These are phyloP conservation scores for Nitzschia sp. DNA, from an alignment of 108 stramenopile species.

Conservation along the genomic window DNA sequence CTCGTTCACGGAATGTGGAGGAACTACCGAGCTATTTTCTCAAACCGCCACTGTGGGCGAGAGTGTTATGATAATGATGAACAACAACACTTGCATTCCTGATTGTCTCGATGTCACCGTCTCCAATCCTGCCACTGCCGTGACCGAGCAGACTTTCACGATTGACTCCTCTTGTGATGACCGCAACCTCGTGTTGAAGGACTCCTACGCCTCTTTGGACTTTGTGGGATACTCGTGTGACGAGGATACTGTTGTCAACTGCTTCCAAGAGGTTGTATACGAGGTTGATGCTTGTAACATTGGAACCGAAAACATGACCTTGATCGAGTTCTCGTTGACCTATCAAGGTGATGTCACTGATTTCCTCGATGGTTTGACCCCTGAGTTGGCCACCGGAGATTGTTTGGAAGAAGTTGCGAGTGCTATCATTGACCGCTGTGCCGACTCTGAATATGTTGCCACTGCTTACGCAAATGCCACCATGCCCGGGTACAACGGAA, in stretches of 20 bases:
- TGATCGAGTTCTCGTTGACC: constrained; percentile 18
- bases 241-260: constrained; percentile 14
- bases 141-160: constrained; percentile 17
- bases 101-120: constrained; percentile 2
- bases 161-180: constrained; percentile 17
- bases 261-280: constrained; percentile 20
- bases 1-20: neutral
- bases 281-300: constrained; percentile 25
- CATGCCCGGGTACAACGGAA: constrained; percentile 10
- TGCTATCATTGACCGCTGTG: constrained; percentile 14
- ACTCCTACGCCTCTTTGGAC: constrained; percentile 19
- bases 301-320: constrained; percentile 16
- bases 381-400: constrained; percentile 11
- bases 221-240: constrained; percentile 30
- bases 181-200: constrained; percentile 3
- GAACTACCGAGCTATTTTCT: neutral
- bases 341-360: constrained; percentile 8
- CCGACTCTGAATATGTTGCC: constrained; percentile 14
- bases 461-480: constrained; percentile 17
- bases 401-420: constrained; percentile 9
- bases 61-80: neutral
- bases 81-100: constrained; percentile 13
- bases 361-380: constrained; percentile 1
- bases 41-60: neutral
- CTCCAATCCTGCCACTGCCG: neutral